phyloP scores from a whole-genome alignment of 148 eudicot genomes.

The Nepenthes mirabilis region DNA sequence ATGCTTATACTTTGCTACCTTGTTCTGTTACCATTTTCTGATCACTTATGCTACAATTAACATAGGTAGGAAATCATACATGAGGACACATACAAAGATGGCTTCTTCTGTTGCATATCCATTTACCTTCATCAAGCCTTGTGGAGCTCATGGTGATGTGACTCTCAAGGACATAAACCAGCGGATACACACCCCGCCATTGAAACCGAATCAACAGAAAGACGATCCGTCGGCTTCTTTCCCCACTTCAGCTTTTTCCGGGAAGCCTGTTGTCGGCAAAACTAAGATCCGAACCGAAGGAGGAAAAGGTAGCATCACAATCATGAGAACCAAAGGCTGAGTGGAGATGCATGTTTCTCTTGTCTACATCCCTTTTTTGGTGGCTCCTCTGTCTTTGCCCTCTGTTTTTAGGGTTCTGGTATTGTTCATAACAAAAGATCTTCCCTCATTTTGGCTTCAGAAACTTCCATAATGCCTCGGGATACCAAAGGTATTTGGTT shows the following conservation, averaged over 20 bases:
- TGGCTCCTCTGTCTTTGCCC: too few relatives aligned
- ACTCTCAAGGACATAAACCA: slow-evolving; percentile 91
- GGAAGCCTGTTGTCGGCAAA: slow-evolving; percentile 89
- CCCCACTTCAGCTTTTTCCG: slow-evolving; percentile 83
- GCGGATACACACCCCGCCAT: slow-evolving; percentile 59
- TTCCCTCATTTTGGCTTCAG: too few relatives aligned
- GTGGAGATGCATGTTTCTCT: background rate
- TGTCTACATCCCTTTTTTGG: background rate
- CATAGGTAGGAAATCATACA: slow-evolving; percentile 49
- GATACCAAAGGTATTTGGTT: too few relatives aligned
- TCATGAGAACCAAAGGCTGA: slow-evolving; percentile 96
- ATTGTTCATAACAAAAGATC: too few relatives aligned
- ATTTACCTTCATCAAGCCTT: slow-evolving; percentile 75
- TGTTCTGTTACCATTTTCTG: too few relatives aligned
- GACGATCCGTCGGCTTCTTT: slow-evolving; percentile 35
- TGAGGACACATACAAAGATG: slow-evolving; percentile 47
- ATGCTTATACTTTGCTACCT: too few relatives aligned
- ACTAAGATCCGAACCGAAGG: slow-evolving; percentile 94
- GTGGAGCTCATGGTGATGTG: slow-evolving; percentile 59
- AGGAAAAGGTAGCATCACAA: slow-evolving; percentile 93
- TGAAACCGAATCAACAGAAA: slow-evolving; percentile 26
- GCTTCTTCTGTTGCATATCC: slow-evolving; percentile 76
- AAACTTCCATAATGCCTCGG: too few relatives aligned
- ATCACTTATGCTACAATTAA: background rate
- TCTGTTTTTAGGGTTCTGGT: too few relatives aligned